These are phyloP conservation scores for Claviceps africana DNA, from an alignment of 2,329 filamentous ascomycete genomes.

Conservation along the genomic window DNA sequence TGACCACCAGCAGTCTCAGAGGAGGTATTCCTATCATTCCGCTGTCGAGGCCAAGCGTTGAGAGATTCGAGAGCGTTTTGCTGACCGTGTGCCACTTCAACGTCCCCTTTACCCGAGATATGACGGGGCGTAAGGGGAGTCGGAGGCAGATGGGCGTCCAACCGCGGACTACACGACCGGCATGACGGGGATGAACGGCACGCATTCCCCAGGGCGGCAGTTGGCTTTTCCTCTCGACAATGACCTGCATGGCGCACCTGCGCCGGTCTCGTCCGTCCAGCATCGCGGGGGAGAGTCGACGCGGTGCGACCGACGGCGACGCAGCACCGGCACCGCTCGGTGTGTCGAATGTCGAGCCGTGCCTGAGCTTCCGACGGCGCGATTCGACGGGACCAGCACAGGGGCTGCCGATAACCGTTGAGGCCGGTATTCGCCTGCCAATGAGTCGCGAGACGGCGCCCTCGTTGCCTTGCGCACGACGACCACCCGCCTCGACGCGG, in stretches of 20 bases:
- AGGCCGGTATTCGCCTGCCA: background rate
- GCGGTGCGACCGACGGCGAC: no score
- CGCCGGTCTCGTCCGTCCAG: background rate
- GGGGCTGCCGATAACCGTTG: background rate
- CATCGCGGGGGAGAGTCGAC: no score
- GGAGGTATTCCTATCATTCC: no score
- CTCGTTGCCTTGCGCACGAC: no score
- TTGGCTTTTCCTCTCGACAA: background rate
- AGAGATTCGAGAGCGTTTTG: background rate
- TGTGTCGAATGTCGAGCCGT: background rate
- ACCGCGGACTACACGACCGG: no score
- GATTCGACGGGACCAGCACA: background rate
- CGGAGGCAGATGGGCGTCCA: no score
- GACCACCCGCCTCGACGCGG: no score
- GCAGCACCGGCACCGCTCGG: background rate
- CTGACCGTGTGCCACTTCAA: background rate
- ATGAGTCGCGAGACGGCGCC: background rate
- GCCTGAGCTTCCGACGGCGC: background rate
- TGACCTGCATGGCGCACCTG: background rate
- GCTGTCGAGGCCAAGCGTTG: background rate
- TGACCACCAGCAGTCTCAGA: no score
- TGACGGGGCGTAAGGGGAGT: no score
- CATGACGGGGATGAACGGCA: background rate
- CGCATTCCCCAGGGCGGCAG: background rate
- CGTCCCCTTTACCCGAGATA: background rate